A percentile compares a stretch with the other conserved stretches of the same genome.
phyloP scores from a whole-genome alignment of 2,329 filamentous ascomycete genomes.

The Emergomyces africanus region DNA sequence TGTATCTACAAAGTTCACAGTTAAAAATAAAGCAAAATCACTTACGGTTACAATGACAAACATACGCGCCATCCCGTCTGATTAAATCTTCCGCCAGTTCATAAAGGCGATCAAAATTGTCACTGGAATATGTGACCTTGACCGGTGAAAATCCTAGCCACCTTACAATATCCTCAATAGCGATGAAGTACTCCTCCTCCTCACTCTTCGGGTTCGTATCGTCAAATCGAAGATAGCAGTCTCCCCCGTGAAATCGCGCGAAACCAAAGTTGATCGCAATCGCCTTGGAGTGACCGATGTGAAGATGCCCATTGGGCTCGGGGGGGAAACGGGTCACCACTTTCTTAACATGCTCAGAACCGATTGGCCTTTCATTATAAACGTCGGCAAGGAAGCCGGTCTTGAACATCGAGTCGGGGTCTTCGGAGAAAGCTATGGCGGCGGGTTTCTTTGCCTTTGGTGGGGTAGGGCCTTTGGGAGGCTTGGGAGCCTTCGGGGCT shows the following conservation, averaged over 20 bases:
- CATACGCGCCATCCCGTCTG: constrained; percentile 54
- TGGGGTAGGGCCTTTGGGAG: constrained; percentile 19
- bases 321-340: constrained; percentile 62
- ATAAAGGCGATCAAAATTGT: constrained; percentile 81
- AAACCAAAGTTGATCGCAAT: constrained; percentile 97
- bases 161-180: constrained; percentile 75
- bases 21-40: constrained; percentile 3
- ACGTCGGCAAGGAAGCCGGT: constrained; percentile 63
- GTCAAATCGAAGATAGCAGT: constrained; percentile 69
- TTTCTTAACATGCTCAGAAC: constrained; percentile 21
- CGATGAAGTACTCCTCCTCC: constrained; percentile 75
- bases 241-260: constrained; percentile 67
- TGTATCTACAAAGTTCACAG: background rate
- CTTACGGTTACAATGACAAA: constrained; percentile 66
- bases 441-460: constrained; percentile 18
- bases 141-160: constrained; percentile 73
- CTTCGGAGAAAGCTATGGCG: constrained; percentile 19
- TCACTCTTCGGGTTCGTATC: constrained; percentile 94
- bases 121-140: constrained; percentile 73
- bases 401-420: constrained; percentile 61
- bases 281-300: constrained; percentile 90
- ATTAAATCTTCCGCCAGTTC: constrained; percentile 81
- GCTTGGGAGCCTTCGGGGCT: constrained; percentile 27
- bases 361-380: constrained; percentile 53
- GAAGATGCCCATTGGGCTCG: constrained; percentile 85